Evolutionary conservation across 192 early-diverging fungal species (phyloP).

Genomic region (Backusella parvicylindrica): DNA sequence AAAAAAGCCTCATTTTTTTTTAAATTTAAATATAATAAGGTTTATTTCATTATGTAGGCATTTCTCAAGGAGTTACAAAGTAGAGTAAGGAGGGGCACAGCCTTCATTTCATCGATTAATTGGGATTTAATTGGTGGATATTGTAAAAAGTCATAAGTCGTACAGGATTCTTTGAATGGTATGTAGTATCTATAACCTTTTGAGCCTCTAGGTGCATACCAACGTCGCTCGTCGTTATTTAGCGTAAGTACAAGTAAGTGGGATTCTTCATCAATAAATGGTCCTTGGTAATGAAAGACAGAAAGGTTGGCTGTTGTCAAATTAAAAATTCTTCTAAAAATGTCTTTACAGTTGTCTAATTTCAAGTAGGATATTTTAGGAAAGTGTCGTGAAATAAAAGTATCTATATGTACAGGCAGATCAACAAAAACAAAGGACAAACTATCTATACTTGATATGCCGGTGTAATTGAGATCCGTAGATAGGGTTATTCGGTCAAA

Average conservation of each 20-base stretch:
- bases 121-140: neutral
- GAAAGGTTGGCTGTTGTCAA: neutral
- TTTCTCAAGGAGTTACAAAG: neutral
- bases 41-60: neutral
- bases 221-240: neutral
- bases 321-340: conserved; percentile 1
- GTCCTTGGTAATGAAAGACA: neutral
- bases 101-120: neutral
- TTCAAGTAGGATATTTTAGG: neutral
- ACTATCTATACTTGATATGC: neutral
- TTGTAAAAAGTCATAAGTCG: neutral
- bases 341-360: neutral
- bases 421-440: neutral
- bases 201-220: neutral
- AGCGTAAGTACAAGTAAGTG: neutral
- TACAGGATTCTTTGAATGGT: neutral
- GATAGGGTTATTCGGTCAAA: neutral
- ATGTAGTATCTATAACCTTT: neutral
- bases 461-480: neutral
- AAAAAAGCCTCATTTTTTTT: neutral
- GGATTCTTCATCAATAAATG: neutral
- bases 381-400: neutral
- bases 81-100: neutral
- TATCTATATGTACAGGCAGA: neutral
- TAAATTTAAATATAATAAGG: neutral